Evolutionary conservation across 2,329 filamentous ascomycete genomes (phyloP), one percentile per base, ranked within the genome.

Genomic region (Alternaria infectoria): DNA sequence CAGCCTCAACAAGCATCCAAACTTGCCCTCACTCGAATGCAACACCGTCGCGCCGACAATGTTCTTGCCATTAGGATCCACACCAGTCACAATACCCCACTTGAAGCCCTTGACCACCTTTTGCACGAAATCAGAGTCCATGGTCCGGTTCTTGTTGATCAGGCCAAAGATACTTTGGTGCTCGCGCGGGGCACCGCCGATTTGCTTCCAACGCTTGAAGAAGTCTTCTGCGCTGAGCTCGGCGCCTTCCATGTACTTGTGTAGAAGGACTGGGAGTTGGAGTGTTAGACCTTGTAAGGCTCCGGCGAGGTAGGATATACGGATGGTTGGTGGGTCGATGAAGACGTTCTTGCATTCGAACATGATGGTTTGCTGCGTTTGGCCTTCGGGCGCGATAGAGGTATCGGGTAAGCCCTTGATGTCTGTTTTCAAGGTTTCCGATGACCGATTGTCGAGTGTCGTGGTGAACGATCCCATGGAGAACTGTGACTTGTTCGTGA

Each of bases 181-280:
- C 80, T 99, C 96, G 28, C 96, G 88, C 1, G 94, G 90, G 2
- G 89, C 88, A 6, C 92, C 93, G 12, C 96, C 96, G 72, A 99
- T 98, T 82, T 99, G 96, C 85, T 97, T 96, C 96, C 96, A 99
- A 55, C 96, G 87, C 85, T 96, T 97, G 87, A 99, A 99, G 82
- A 98, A 99, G 77, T 99, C 96, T 56, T 99, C 96, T 0, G 91
- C 89, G 7, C 88, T 88, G 43, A 99, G 84, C 60, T 96, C 91
- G 0, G 96, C 94, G 0, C 92, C 89, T 67, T 97, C 94, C 93
- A 98, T 97, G 77, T 97, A 99, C 79, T 97, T 97, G 81, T 98
- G 95, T 57, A 95, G 88, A 0, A 92, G 85, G 5, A 99, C 88
- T 0, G 96, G 96, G 5, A 99, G 86, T 79, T 96, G 95, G 44